phyloP scores from a whole-genome alignment of 805 yeast genomes.

The Cyberlindnera bimundalis region DNA sequence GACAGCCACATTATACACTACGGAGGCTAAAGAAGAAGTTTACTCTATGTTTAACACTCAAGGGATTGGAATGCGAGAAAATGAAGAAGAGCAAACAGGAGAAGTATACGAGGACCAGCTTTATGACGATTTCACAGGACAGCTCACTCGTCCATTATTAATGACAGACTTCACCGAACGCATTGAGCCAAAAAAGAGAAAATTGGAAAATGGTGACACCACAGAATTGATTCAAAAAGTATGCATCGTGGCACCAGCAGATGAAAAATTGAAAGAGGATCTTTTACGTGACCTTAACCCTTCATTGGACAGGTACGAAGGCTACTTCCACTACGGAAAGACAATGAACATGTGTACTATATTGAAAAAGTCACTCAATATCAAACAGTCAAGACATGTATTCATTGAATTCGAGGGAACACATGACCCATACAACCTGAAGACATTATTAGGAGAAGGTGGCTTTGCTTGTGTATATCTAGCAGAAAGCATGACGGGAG shows the following conservation, averaged over 20 bases:
- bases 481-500: constrained; percentile 57
- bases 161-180: constrained; percentile 36
- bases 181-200: constrained; percentile 2
- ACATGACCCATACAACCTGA: constrained; percentile 44
- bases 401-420: constrained; percentile 43
- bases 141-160: constrained; percentile 29
- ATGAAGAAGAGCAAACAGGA: constrained; percentile 18
- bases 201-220: constrained; percentile 3
- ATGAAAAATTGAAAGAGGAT: constrained; percentile 34
- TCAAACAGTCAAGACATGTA: constrained; percentile 30
- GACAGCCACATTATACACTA: constrained; percentile 73
- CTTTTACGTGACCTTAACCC: constrained; percentile 39
- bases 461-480: constrained; percentile 76
- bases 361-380: constrained; percentile 35
- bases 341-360: constrained; percentile 34
- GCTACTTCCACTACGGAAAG: constrained; percentile 31
- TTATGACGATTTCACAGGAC: constrained; percentile 34
- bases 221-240: constrained; percentile 7
- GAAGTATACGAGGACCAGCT: constrained; percentile 23
- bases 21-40: constrained; percentile 72
- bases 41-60: constrained; percentile 70
- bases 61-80: constrained; percentile 33
- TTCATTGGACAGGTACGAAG: constrained; percentile 32
- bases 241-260: constrained; percentile 43
- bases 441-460: constrained; percentile 69